Evolutionary conservation across 108 stramenopile genomes (phyloP).

Genomic region (Cyclotella atomus): DNA sequence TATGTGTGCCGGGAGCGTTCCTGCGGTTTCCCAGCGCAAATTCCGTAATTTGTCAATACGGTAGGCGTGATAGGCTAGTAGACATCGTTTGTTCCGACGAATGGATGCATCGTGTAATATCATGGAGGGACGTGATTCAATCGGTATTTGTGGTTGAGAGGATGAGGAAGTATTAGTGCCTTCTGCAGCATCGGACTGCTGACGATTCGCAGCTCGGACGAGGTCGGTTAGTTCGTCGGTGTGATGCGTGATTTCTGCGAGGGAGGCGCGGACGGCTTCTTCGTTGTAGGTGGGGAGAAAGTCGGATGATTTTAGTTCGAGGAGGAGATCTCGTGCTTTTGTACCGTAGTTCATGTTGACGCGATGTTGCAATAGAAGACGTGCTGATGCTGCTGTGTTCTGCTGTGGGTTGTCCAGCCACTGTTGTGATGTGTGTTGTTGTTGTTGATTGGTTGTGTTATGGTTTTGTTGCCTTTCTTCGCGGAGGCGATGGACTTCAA

Average conservation of each 20-base stretch:
- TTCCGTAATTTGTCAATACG: constrained; percentile 65
- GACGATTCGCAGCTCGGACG: constrained; percentile 51
- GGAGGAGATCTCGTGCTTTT: constrained; percentile 83
- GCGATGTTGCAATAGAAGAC: not conserved
- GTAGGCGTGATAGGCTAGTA: constrained; percentile 89
- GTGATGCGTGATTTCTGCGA: constrained; percentile 67
- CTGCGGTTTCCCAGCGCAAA: constrained; percentile 68
- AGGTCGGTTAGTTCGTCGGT: constrained; percentile 62
- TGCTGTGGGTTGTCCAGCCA: not conserved
- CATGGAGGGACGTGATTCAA: constrained; percentile 70
- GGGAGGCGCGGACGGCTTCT: constrained; percentile 59
- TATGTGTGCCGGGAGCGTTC: constrained; percentile 57
- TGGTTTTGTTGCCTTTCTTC: too few relatives aligned
- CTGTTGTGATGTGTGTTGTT: not conserved
- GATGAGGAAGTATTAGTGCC: not conserved
- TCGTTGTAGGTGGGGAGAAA: constrained; percentile 95
- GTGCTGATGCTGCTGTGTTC: too few relatives aligned
- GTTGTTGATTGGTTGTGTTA: too few relatives aligned
- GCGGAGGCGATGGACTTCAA: too few relatives aligned
- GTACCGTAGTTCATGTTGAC: constrained; percentile 65
- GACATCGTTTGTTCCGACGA: constrained; percentile 91
- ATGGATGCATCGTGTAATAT: constrained; percentile 88
- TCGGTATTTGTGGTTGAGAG: constrained; percentile 34
- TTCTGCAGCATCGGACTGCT: not conserved
- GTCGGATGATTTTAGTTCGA: constrained; percentile 90